Conservation (phyloP, 2,329 filamentous ascomycete species). For the Pseudocercospora cruenta region DNA sequence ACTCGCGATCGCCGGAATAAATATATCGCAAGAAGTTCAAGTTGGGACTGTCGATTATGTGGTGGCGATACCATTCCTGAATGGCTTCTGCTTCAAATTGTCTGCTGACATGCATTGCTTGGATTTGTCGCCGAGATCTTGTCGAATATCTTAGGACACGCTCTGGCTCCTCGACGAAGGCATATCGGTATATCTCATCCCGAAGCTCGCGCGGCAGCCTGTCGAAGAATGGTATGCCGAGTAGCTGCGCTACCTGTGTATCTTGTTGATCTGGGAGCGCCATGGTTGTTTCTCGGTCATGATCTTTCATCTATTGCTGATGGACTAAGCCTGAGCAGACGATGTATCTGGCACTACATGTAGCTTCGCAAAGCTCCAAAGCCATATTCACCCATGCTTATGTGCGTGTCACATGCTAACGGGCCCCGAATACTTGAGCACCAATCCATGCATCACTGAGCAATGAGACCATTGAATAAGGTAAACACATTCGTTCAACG, state of each 20-base stretch:
- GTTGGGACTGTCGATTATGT: no score
- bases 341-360: not conserved
- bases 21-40: no score
- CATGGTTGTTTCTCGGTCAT: not conserved
- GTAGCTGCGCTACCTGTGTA: not conserved
- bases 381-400: not conserved
- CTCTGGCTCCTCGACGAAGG: not conserved
- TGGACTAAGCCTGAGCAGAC: not conserved
- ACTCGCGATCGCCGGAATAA: no score
- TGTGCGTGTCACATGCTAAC: not conserved
- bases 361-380: not conserved
- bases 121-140: not conserved
- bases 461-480: not conserved
- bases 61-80: no score
- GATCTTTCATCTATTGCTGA: not conserved
- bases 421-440: no score
- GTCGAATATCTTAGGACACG: not conserved
- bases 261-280: not conserved
- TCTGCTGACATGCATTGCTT: not conserved
- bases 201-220: not conserved
- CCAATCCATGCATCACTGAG: no score
- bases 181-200: not conserved
- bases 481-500: not conserved
- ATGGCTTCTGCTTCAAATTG: no score
- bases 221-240: not conserved